Evolutionary conservation across 2,329 filamentous ascomycete genomes (phyloP), one percentile per base, ranked within the genome.

Genomic region (Immersiporthe knoxdaviesiana): DNA sequence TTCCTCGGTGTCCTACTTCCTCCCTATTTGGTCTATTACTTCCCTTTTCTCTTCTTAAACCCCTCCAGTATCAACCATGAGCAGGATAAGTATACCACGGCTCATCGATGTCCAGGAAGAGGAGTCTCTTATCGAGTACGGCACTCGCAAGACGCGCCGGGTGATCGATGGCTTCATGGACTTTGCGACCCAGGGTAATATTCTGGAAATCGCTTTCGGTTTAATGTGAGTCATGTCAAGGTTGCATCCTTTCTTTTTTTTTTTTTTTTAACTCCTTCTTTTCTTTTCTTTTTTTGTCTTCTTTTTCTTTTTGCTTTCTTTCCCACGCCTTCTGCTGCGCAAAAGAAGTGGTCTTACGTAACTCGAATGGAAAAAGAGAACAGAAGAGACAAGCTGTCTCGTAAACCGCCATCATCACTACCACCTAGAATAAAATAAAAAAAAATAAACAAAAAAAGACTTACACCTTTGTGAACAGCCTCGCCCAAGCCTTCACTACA

Each of bases 121-220:
- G 30, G 80, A 81, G 64, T 79, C 80, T 37, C 78, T 89, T 35
- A 80, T 87, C 44, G 81, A 82, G 61, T 79, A 82, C 27, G 80
- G 86, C 68, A 80, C 83, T 71, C 78, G 81, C 66, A 80, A 80
- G 66, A 84, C 86, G 32, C 80, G 82, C 71, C 82, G 82, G 70
- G 79, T 87, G 68, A 89, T 87, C 82, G 81, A 86, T 44, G 89
- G 88, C 52, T 93, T 93, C 76, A 77, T 89, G 73, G 90, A 92
- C 76, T 93, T 93, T 78, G 90, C 90, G 0, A 86, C 92, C 66
- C 87, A 91, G 72, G 91, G 91, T 69, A 92, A 93, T 74, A 91
- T 93, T 62, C 84, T 93, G 35, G 89, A 93, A 77, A 91, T 93
- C 70, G 91, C 91, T 21, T 89, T 93, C 73, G 91, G 91, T 73